Conservation (phyloP, 441 rosid genomes). For the Arabidopsis lyrata region DNA sequence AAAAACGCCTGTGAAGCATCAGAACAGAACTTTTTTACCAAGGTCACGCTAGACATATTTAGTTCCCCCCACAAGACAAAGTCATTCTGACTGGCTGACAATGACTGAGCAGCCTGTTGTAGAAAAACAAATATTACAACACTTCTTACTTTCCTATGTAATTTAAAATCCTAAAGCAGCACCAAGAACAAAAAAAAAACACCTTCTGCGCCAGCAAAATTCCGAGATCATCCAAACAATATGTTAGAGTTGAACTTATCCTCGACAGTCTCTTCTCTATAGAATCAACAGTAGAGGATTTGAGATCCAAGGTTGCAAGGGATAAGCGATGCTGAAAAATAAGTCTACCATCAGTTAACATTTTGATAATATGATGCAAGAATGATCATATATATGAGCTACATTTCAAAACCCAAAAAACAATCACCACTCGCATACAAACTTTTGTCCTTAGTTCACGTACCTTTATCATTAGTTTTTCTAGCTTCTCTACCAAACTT, state of each 20-base stretch:
- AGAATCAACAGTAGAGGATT: slow-evolving; percentile 44
- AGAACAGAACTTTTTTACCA: slow-evolving; percentile 55
- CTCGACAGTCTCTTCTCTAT: slow-evolving; percentile 52
- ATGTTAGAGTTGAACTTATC: slow-evolving; percentile 55
- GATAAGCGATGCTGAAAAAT: slow-evolving; percentile 57
- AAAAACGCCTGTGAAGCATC: slow-evolving; percentile 58
- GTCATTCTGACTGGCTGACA: slow-evolving; percentile 57
- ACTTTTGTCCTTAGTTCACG: slow-evolving; percentile 18
- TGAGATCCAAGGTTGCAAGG: slow-evolving; percentile 55
- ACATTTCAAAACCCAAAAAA: background rate
- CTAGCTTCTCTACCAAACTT: slow-evolving; percentile 45
- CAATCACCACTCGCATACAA: background rate
- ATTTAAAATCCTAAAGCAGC: slow-evolving; percentile 21
- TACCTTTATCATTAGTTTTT: slow-evolving; percentile 59
- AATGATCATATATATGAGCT: background rate
- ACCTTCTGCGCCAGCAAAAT: slow-evolving; percentile 88
- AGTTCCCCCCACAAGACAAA: slow-evolving; percentile 53
- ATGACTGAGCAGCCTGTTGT: slow-evolving; percentile 76
- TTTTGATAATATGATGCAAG: background rate
- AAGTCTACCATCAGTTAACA: slow-evolving; percentile 24
- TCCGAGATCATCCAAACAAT: slow-evolving; percentile 81
- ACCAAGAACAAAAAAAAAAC: slow-evolving; percentile 4
- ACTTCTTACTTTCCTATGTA: slow-evolving; percentile 6
- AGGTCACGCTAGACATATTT: slow-evolving; percentile 50
- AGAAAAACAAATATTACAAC: slow-evolving; percentile 6